Base-by-base conservation (phyloP, 2,329 filamentous ascomycete species). In the Colletotrichum tropicale region DNA sequence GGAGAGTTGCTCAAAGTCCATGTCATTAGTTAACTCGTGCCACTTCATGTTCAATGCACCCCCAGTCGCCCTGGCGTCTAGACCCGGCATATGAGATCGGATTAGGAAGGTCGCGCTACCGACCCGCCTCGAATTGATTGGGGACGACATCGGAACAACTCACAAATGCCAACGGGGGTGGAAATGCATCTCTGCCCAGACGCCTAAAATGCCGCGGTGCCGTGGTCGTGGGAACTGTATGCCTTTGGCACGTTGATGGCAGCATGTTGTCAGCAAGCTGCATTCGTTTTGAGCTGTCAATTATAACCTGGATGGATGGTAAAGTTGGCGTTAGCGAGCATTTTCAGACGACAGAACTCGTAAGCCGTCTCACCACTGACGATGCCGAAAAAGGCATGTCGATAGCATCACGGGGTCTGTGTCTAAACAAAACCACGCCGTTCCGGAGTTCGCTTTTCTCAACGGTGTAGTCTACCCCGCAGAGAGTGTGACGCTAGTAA, bases 61-160 rank as follows among this genome's bases (percentile, higher is more conserved):
- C 13, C 26, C 6, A 18, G 21, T 26, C 26, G 28, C 43, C 2
- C 43, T 16, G 0, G 28, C 12, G 60, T 65, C 71, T 67, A 67
- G 62, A 60, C 55, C 38, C 62, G 73, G 73, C 62, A 75, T 2
- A 64, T 67, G 26, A n/a, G 13, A 48, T 72, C 62, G 24, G n/a
- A 75, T 67, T 67, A 75, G 73, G 62, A 67, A 75, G 69, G 68
- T 75, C 73, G 66, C 34, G 26, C 34, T 21, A 13, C 7, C 43
- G 18, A 18, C 3, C 55, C 43, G 69, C 38, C 21, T n/a, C 28
- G 26, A 9, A 26, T 36, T 52, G 28, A 61, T 74, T 65, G 68
- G 12, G 10, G 18, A 36, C 21, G 21, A 21, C 60, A 38, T n/a
- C 60, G 32, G n/a, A 15, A n/a, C 9, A 48, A n/a, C 38, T 48